phyloP scores from a whole-genome alignment of 768 basidiomycete genomes.

The Lactifluus subvellereus region DNA sequence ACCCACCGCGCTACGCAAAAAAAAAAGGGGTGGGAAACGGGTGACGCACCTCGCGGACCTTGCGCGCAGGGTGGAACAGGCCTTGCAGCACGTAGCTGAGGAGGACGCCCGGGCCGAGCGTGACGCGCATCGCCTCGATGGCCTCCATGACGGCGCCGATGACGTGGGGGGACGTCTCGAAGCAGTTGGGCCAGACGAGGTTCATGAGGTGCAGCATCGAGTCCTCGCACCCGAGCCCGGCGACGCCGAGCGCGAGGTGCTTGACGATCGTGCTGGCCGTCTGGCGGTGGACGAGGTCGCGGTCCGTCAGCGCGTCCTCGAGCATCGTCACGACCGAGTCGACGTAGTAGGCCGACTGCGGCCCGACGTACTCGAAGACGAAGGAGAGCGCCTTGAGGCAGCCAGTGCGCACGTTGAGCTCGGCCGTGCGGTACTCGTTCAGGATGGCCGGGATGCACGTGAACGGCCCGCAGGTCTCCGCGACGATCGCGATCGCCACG shows the following conservation, averaged over 20 bases:
- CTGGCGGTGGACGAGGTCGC: slow-evolving; percentile 97
- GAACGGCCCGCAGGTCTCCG: slow-evolving; percentile 93
- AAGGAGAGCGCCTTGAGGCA: slow-evolving; percentile 98
- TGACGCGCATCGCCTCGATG: slow-evolving; percentile 94
- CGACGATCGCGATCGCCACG: slow-evolving; percentile 94
- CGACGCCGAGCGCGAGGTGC: slow-evolving; percentile 93
- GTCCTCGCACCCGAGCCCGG: slow-evolving; percentile 96
- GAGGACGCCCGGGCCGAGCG: slow-evolving; percentile 88
- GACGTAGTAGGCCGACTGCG: slow-evolving; percentile 92
- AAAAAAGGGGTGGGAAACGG: too few relatives aligned
- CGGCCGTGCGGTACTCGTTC: slow-evolving; percentile 97
- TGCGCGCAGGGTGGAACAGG: slow-evolving; percentile 93
- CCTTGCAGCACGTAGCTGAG: slow-evolving; percentile 92
- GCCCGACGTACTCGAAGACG: slow-evolving; percentile 98
- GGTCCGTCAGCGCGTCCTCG: slow-evolving; percentile 96
- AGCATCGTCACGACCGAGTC: slow-evolving; percentile 98
- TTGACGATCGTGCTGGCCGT: slow-evolving; percentile 98
- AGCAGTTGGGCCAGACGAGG: slow-evolving; percentile 98
- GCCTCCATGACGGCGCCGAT: slow-evolving; percentile 99
- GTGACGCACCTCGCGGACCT: slow-evolving; percentile 80
- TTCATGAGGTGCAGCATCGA: slow-evolving; percentile 98
- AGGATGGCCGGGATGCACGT: slow-evolving; percentile 98
- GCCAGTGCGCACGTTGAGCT: slow-evolving; percentile 97
- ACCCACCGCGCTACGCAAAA: too few relatives aligned
- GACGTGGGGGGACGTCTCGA: slow-evolving; percentile 97